These are phyloP conservation scores for Erysimum cheiri DNA, from an alignment of 441 rosid species.

Conservation along the genomic window DNA sequence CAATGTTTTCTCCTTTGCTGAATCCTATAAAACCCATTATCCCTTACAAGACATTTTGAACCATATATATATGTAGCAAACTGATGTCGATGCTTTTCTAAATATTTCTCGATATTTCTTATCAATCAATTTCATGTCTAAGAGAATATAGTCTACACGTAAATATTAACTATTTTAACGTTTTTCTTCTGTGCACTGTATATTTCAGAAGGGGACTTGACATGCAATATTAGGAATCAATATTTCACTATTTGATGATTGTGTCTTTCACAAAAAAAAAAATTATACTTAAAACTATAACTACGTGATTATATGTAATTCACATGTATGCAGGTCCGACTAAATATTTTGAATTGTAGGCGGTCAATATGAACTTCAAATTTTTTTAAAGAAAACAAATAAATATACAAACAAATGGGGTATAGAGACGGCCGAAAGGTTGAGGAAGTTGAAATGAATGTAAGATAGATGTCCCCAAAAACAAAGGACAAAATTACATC, in stretches of 20 bases:
- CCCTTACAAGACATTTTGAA: slow-evolving; percentile 14
- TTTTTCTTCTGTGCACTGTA: neutral
- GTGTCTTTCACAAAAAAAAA: no score
- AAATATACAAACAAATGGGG: slow-evolving; percentile 36
- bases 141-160: neutral
- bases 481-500: slow-evolving; percentile 24
- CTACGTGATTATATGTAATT: neutral
- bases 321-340: slow-evolving; percentile 21
- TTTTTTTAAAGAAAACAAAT: neutral
- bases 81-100: slow-evolving; percentile 12
- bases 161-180: neutral
- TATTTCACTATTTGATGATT: neutral
- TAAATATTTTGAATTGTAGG: slow-evolving; percentile 35
- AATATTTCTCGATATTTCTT: slow-evolving; percentile 11
- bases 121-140: slow-evolving; percentile 10
- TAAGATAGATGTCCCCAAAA: slow-evolving; percentile 44
- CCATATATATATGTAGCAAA: slow-evolving; percentile 9
- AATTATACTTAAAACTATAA: neutral
- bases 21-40: slow-evolving; percentile 12
- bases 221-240: slow-evolving; percentile 22
- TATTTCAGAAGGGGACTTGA: slow-evolving; percentile 1
- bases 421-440: slow-evolving; percentile 39
- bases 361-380: slow-evolving; percentile 29
- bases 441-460: slow-evolving; percentile 28
- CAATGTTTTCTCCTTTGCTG: slow-evolving; percentile 29